A percentile compares a stretch with the other conserved stretches of the same genome.
These are phyloP conservation scores for Coprinopsis strossmayeri DNA, from an alignment of 768 basidiomycete genomes.

Conservation along the genomic window DNA sequence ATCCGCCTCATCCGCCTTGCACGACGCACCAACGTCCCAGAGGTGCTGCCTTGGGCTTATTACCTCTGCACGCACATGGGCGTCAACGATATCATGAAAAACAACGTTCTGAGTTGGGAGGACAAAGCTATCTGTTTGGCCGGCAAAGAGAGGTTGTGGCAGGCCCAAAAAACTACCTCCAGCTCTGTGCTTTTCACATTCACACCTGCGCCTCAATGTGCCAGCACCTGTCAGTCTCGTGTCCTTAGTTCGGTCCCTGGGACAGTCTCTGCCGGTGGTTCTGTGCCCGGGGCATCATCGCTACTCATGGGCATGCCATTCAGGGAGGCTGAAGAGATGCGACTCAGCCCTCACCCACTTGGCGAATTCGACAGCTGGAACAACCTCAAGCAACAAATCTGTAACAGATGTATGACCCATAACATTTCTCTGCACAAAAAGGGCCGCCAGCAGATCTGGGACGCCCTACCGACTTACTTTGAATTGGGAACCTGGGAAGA, in stretches of 20 bases:
- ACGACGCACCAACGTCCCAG: slow-evolving; percentile 31
- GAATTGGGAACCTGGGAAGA: slow-evolving; percentile 33
- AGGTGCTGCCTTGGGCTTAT: slow-evolving; percentile 39
- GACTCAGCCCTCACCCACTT: slow-evolving; percentile 31
- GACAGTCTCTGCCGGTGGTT: background rate
- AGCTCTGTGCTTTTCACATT: slow-evolving; percentile 33
- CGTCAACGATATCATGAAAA: slow-evolving; percentile 26
- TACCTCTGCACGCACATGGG: slow-evolving; percentile 37
- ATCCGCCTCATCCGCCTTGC: slow-evolving; percentile 36
- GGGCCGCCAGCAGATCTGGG: slow-evolving; percentile 33
- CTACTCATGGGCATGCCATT: slow-evolving; percentile 18
- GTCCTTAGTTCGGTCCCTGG: background rate
- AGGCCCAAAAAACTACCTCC: slow-evolving; percentile 29
- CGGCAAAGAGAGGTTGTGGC: slow-evolving; percentile 33
- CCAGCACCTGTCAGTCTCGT: slow-evolving; percentile 19
- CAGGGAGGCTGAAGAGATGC: slow-evolving; percentile 25
- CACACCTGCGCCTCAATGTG: slow-evolving; percentile 22
- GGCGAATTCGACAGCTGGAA: slow-evolving; percentile 30
- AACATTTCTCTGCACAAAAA: slow-evolving; percentile 24
- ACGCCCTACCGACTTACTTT: slow-evolving; percentile 28
- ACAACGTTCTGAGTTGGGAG: slow-evolving; percentile 31
- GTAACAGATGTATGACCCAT: slow-evolving; percentile 23
- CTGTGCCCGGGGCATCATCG: background rate
- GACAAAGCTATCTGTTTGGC: slow-evolving; percentile 36
- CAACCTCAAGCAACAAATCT: slow-evolving; percentile 20